These are phyloP conservation scores for Rhynchospora pubera DNA, from an alignment of 176 grass and related monocot genomes.

Conservation along the genomic window DNA sequence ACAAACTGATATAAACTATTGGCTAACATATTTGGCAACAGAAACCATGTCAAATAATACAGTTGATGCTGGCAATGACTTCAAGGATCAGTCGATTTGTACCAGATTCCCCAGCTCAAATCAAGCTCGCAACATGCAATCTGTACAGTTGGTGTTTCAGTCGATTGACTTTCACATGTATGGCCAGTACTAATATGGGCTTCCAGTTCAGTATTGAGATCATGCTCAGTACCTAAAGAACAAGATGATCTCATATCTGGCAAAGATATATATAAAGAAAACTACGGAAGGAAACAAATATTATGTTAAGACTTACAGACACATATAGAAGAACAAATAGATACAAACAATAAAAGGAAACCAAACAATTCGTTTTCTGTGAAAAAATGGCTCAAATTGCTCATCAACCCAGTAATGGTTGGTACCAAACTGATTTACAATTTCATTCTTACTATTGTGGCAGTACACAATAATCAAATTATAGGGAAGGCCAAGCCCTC, in stretches of 20 bases:
- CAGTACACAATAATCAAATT: no score
- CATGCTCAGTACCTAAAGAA: slow-evolving; percentile 13
- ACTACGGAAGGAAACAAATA: not conserved
- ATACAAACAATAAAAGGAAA: not conserved
- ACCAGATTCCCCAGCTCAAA: slow-evolving; percentile 55
- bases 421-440: not conserved
- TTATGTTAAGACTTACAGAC: not conserved
- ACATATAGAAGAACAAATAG: not conserved
- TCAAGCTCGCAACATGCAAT: slow-evolving; percentile 67
- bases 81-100: slow-evolving; percentile 33
- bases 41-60: no score
- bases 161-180: slow-evolving; percentile 1
- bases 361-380: not conserved
- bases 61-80: no score
- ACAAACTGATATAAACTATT: no score
- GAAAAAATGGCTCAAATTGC: not conserved
- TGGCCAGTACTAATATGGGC: not conserved
- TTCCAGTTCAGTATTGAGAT: slow-evolving; percentile 11
- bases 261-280: not conserved
- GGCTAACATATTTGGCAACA: no score
- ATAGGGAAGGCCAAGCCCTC: no score
- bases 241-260: not conserved
- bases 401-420: not conserved
- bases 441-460: not conserved
- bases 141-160: slow-evolving; percentile 31